Evolutionary conservation across 257 asterid species (phyloP).

Genomic region (Lithospermum erythrorhizon): DNA sequence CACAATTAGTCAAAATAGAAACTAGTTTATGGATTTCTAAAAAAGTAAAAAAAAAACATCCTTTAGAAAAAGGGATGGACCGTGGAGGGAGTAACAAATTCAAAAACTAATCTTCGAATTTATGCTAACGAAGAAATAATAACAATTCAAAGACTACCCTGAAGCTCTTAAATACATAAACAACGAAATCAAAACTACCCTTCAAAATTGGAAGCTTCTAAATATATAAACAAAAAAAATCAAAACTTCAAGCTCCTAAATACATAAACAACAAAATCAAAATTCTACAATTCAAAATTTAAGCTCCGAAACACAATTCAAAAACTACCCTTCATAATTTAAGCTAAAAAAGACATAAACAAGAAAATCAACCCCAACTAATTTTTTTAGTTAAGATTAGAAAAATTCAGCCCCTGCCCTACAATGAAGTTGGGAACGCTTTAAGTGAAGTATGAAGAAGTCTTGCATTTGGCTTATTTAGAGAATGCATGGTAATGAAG

Average conservation of each 20-base stretch:
- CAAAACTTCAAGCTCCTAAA: not conserved
- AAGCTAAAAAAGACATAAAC: not conserved
- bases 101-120: too few species aligned
- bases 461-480: conserved; percentile 2
- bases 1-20: too few species aligned
- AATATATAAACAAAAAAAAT: conserved; percentile 1
- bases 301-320: not conserved
- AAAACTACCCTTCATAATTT: not conserved
- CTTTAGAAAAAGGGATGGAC: too few species aligned
- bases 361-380: too few species aligned
- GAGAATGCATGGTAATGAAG: too few species aligned
- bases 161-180: too few species aligned
- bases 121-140: too few species aligned
- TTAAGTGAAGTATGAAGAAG: not conserved
- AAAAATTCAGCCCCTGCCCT: not conserved
- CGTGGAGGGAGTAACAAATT: too few species aligned
- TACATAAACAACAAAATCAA: not conserved
- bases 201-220: not conserved
- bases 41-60: too few species aligned
- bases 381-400: too few species aligned
- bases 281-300: not conserved
- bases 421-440: not conserved
- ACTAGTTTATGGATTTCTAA: too few species aligned
- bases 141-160: too few species aligned
- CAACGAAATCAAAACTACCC: not conserved